phyloP scores from a whole-genome alignment of 2,329 filamentous ascomycete species.

The Anisogramma anomala region DNA sequence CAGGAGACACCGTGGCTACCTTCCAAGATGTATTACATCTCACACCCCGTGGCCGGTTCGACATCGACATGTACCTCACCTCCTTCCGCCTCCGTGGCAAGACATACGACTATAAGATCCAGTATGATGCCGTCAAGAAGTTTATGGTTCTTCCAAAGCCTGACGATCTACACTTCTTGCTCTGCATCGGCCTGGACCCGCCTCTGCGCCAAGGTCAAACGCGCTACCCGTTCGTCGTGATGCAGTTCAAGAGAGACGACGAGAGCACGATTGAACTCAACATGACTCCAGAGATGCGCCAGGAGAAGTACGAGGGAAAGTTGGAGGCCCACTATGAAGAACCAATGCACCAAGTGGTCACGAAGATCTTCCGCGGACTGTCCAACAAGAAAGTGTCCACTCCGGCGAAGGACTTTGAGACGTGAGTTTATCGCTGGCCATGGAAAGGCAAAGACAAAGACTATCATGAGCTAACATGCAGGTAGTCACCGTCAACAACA shows the following conservation, averaged over 20 bases:
- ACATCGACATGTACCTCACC: conserved; percentile 98
- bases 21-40: conserved; percentile 96
- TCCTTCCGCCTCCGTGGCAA: conserved; percentile 96
- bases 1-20: conserved; percentile 95
- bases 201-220: conserved; percentile 95
- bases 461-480: conserved; percentile 3
- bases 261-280: conserved; percentile 95
- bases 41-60: conserved; percentile 96
- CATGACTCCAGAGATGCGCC: conserved; percentile 79
- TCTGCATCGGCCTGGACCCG: conserved; percentile 87
- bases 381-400: conserved; percentile 91
- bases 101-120: conserved; percentile 99
- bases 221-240: conserved; percentile 93
- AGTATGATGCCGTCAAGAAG: conserved; percentile 96
- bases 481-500: conserved; percentile 75
- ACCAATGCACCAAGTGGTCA: conserved; percentile 84
- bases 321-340: conserved; percentile 84
- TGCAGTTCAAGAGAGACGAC: conserved; percentile 98
- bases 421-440: conserved; percentile 31
- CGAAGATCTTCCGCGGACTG: conserved; percentile 88
- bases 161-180: conserved; percentile 92
- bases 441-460: not conserved
- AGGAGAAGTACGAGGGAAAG: conserved; percentile 79
- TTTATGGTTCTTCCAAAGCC: conserved; percentile 98
- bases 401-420: conserved; percentile 87